Conservation (phyloP, 2,329 filamentous ascomycete species). For the Akanthomyces dipterigenus region DNA sequence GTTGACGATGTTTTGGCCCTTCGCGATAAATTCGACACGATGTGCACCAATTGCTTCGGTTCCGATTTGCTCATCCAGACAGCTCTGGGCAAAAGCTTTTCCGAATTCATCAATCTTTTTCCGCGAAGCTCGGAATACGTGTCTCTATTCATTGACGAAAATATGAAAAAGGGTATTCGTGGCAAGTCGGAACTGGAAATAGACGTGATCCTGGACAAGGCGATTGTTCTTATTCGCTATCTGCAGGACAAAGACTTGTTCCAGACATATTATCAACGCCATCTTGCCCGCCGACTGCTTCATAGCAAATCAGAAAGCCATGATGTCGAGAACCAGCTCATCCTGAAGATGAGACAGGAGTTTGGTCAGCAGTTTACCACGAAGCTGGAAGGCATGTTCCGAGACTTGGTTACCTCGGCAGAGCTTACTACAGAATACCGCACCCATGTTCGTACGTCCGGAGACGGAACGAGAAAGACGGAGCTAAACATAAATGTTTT, state of each 20-base stretch:
- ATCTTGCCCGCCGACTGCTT: slow-evolving; percentile 79
- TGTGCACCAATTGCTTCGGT: slow-evolving; percentile 68
- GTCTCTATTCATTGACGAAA: slow-evolving; percentile 94
- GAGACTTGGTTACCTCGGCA: slow-evolving; percentile 83
- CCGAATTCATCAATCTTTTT: slow-evolving; percentile 92
- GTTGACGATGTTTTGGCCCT: slow-evolving; percentile 82
- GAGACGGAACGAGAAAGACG: slow-evolving; percentile 46
- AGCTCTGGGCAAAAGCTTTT: slow-evolving; percentile 77
- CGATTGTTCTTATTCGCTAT: slow-evolving; percentile 80
- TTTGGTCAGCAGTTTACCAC: slow-evolving; percentile 89
- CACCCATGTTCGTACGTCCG: slow-evolving; percentile 50
- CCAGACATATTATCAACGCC: slow-evolving; percentile 96
- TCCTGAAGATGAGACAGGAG: slow-evolving; percentile 93
- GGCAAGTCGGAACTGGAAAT: slow-evolving; percentile 87
- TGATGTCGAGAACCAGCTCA: slow-evolving; percentile 92
- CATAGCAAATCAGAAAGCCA: slow-evolving; percentile 85
- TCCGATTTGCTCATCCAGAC: slow-evolving; percentile 73
- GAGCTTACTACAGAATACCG: slow-evolving; percentile 76
- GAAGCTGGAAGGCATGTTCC: slow-evolving; percentile 96
- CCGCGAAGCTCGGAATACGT: slow-evolving; percentile 81
- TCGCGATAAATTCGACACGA: slow-evolving; percentile 81
- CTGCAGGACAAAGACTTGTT: slow-evolving; percentile 91
- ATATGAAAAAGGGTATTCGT: slow-evolving; percentile 87
- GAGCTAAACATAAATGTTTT: slow-evolving; percentile 82
- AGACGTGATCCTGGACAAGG: slow-evolving; percentile 78